Evolutionary conservation across 495 filamentous ascomycete species (phyloP).

Genomic region (Annulohypoxylon nitens): DNA sequence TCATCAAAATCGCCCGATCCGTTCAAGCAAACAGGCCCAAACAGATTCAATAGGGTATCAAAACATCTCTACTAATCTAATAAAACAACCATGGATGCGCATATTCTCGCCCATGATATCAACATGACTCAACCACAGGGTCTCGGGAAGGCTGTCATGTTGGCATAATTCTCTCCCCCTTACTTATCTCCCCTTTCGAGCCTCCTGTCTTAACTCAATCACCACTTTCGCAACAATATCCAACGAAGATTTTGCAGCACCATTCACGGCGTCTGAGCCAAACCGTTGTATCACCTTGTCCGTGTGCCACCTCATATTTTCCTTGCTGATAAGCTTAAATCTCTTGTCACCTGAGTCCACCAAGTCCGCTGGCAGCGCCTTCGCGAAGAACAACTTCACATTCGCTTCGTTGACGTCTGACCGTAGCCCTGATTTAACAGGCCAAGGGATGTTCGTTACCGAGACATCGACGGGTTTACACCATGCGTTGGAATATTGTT

Average conservation of each 20-base stretch:
- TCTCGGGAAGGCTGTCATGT: neutral
- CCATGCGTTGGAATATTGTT: slow-evolving; percentile 24
- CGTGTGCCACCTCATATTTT: slow-evolving; percentile 46
- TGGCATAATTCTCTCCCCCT: neutral
- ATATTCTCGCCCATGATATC: neutral
- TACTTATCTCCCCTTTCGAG: slow-evolving; percentile 17
- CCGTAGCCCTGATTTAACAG: slow-evolving; percentile 28
- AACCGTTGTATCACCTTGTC: slow-evolving; percentile 40
- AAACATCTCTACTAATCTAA: neutral
- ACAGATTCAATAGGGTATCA: slow-evolving; percentile 1
- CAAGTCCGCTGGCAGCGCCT: slow-evolving; percentile 20
- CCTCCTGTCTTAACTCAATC: slow-evolving; percentile 33
- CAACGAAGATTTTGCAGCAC: slow-evolving; percentile 13
- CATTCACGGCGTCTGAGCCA: slow-evolving; percentile 16
- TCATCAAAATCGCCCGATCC: neutral
- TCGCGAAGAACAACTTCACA: slow-evolving; percentile 35
- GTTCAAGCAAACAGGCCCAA: neutral
- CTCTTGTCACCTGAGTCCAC: slow-evolving; percentile 35
- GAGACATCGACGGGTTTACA: neutral
- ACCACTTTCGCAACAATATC: slow-evolving; percentile 20
- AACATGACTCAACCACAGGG: neutral
- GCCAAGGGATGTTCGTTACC: slow-evolving; percentile 22
- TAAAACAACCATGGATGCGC: no score
- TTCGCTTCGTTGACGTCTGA: slow-evolving; percentile 32
- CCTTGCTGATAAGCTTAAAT: slow-evolving; percentile 55